phyloP scores from a whole-genome alignment of 1,284 basidiomycete genomes.

The Apiotrichum gracile region DNA sequence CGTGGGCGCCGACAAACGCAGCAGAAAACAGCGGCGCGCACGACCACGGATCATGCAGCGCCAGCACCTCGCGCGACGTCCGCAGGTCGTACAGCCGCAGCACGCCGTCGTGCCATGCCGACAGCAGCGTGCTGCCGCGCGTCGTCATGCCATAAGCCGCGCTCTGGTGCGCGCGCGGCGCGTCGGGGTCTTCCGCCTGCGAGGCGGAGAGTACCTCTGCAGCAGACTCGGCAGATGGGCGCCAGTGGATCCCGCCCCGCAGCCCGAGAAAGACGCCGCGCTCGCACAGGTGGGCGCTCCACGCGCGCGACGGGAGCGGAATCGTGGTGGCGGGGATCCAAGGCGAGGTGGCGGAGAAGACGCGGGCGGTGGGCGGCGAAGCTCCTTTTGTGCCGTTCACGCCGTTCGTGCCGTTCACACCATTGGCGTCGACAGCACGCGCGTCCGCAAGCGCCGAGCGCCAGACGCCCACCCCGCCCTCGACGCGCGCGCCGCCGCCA shows the following conservation, averaged over 20 bases:
- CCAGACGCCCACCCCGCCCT: background rate
- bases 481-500: background rate
- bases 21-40: conserved; percentile 43
- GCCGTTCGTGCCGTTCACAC: no score
- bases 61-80: conserved; percentile 15
- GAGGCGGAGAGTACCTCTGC: background rate
- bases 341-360: conserved; percentile 32
- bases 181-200: no score
- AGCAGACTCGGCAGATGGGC: background rate
- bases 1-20: conserved; percentile 30
- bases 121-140: conserved; percentile 19
- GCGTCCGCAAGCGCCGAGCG: background rate
- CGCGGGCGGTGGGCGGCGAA: conserved; percentile 17
- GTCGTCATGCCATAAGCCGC: conserved; percentile 11
- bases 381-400: no score
- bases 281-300: conserved; percentile 28
- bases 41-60: conserved; percentile 38
- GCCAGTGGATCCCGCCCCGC: conserved; percentile 5
- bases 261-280: conserved; percentile 6
- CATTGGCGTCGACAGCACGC: no score
- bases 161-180: no score
- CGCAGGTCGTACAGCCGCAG: conserved; percentile 44
- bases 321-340: conserved; percentile 28
- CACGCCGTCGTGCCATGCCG: conserved; percentile 45
- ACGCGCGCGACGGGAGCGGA: conserved; percentile 24